Base-by-base conservation (phyloP, 495 filamentous ascomycete genomes). In the Aspergillus carlsbadensis region DNA sequence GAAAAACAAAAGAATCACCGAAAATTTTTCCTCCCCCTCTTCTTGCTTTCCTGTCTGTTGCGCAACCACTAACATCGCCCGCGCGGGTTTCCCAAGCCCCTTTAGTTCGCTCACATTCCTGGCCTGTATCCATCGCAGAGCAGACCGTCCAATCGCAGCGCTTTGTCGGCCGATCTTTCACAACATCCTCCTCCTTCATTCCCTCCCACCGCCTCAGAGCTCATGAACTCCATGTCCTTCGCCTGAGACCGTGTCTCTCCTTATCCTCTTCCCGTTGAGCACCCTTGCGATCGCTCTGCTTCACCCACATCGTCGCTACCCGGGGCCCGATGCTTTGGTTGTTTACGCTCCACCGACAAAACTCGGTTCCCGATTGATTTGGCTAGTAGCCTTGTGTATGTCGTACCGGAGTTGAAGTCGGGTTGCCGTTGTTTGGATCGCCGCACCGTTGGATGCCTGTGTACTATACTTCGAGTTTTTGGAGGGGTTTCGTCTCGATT, bases 81-180 rank as follows among this genome's bases (percentile, higher is more conserved):
- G n/a, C n/a, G n/a, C 48, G 24, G 45, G 56, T 43, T 54, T 44
- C 18, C 40, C 47, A 53, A 58, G 55, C 41, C 35, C 29, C 40
- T 52, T 52, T 46, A 54, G 40, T 29, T 62, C 49, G 57, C 56
- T 59, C 54, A 52, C 63, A 65, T 62, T 65, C 63, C 52, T 55
- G 46, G 22, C 51, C 8, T 57, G 46, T 62, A 40, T 47, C 50
- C 37, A 60, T 64, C 52, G 48, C 58, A 62, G 61, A 43, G 44
- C 59, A 40, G 10, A 17, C 41, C 40, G 15, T 59, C 63, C 60
- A 61, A 61, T 63, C 58, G 52, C 14, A 59, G 39, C 44, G 24
- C 17, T 34, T 55, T 37, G 31, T 31, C n/a, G 37, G 48, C 20
- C 33, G 49, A 66, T 61, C 60, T 52, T 57, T 54, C 58, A 29